These are phyloP conservation scores for Iris macrosiphon DNA, from an alignment of 106 monocot genomes.

Conservation along the genomic window DNA sequence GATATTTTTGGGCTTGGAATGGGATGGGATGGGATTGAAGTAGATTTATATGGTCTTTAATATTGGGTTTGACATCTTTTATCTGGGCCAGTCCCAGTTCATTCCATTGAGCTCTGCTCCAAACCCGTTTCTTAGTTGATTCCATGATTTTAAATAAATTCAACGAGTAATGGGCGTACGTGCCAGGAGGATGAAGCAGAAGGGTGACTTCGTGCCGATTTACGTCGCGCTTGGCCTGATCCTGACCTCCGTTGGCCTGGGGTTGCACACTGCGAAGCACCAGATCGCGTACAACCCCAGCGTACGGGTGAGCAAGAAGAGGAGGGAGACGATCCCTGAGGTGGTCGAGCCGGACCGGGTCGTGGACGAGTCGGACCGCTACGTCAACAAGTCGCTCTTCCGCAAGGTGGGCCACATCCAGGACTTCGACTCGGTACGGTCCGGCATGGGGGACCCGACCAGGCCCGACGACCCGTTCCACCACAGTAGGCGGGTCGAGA, in stretches of 20 bases:
- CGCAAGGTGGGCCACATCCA: slow-evolving; percentile 23
- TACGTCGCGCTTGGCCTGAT: slow-evolving; percentile 22
- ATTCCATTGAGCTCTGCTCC: no score
- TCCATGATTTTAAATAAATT: no score
- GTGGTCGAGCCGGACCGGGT: slow-evolving; percentile 26
- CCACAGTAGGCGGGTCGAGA: not conserved
- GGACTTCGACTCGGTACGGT: slow-evolving; percentile 15
- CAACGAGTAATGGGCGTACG: no score
- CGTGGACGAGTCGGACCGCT: slow-evolving; percentile 6
- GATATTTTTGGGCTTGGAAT: no score
- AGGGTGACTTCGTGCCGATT: slow-evolving; percentile 4
- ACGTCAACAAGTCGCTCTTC: slow-evolving; percentile 22
- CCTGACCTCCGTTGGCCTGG: not conserved
- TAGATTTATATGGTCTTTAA: no score
- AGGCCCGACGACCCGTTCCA: not conserved
- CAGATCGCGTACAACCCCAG: slow-evolving; percentile 16
- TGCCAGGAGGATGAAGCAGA: not conserved
- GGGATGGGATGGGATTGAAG: no score
- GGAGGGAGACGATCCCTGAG: slow-evolving; percentile 16
- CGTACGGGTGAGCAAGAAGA: slow-evolving; percentile 23
- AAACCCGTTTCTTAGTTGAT: no score
- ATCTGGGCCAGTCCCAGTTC: no score
- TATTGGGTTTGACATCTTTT: no score
- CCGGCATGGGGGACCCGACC: slow-evolving; percentile 10
- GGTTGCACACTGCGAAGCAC: slow-evolving; percentile 9